Evolutionary conservation across 768 basidiomycete species (phyloP).

Genomic region (Leucocoprinus sp.): DNA sequence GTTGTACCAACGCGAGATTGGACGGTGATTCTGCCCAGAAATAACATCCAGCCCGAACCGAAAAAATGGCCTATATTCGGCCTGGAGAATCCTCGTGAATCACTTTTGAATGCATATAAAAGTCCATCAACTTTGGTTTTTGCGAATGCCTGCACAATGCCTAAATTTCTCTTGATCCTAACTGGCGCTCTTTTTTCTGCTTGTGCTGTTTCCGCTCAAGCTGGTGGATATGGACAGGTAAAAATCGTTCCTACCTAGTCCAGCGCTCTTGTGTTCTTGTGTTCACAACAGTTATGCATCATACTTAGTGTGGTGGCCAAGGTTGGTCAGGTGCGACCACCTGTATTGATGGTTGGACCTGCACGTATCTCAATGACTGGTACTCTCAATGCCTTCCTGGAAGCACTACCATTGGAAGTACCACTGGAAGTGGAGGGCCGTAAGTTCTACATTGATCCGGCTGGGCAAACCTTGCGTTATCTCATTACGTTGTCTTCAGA

Average conservation of each 20-base stretch:
- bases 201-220: constrained; percentile 16
- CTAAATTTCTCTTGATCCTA: constrained; percentile 7
- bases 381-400: constrained; percentile 52
- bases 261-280: no score
- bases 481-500: neutral
- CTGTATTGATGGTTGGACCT: constrained; percentile 39
- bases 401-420: constrained; percentile 27
- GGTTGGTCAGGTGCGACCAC: constrained; percentile 44
- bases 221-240: constrained; percentile 30
- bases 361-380: constrained; percentile 35
- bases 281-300: neutral
- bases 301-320: constrained; percentile 39
- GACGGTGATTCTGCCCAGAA: neutral
- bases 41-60: neutral
- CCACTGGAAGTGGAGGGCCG: constrained; percentile 15
- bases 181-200: constrained; percentile 10
- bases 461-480: neutral
- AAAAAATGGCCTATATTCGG: constrained; percentile 11
- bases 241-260: neutral
- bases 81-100: neutral
- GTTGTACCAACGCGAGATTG: neutral
- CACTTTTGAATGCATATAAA: neutral
- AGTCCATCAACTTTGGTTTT: neutral
- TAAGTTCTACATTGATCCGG: neutral
- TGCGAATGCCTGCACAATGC: neutral